Base-by-base conservation (phyloP, 2,329 filamentous ascomycete species). In the Aspergillus uvarum region DNA sequence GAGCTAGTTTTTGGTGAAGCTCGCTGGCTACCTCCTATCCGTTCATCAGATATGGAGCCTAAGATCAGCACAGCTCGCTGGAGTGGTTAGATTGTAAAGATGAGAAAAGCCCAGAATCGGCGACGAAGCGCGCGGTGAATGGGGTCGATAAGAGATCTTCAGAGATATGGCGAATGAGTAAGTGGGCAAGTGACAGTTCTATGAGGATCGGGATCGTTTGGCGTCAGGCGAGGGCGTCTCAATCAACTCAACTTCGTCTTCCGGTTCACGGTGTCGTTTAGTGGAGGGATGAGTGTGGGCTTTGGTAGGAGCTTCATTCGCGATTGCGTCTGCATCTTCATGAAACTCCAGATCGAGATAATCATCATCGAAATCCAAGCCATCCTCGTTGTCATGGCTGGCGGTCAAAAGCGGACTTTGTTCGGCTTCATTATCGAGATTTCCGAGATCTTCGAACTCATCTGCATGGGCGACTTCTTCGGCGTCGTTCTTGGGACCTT, bases 151-250 rank as follows among this genome's bases (percentile, higher is more conserved):
- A 51, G 29, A 51, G 44, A 53, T 32, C 51, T 29, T 42, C 11
- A 57, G 56, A 19, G 29, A 42, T 35, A 47, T 32, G 35, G 54
- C 62, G 58, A 49, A 42, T 44, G 38, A 26, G 42, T 24, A 52
- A 56, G 22, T 53, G 51, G 35, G 54, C 10, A 54, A 38, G 47
- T 29, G 24, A 47, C 48, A 60, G 64, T 72, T 64, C 71, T 64
- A 73, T 73, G 75, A 79, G 66, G 79, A 78, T 59, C 83, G 82
- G 70, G 78, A 80, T 67, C 83, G 83, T 76, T 84, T 86, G 73
- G 76, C 70, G 70, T 83, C 83, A 76, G 67, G 59, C 44, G 63
- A 60, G 14, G 63, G 62, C 31, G 56, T 65, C 64, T 67, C 67
- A 38, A 59, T 66, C 59, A 68, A 56, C 56, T 66, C 72, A 60